Conservation (phyloP, 1,284 basidiomycete species). For the Apiotrichum akiyoshidainum region DNA sequence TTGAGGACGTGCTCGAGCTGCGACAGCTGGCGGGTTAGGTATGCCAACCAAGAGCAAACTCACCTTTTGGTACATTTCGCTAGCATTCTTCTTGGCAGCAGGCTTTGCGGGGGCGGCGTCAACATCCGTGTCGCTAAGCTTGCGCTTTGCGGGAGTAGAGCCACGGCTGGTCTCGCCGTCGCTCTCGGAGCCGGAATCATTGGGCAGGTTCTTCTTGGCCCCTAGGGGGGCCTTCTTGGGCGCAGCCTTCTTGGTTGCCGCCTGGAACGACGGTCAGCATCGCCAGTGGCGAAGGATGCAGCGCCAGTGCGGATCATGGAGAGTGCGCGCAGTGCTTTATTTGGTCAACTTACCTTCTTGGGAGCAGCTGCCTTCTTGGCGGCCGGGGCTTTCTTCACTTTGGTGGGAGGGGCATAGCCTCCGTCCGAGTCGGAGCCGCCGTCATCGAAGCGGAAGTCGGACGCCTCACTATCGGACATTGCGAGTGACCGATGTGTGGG, state of each 20-base stretch:
- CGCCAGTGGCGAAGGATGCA: too few species aligned
- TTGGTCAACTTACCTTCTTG: conserved; percentile 29
- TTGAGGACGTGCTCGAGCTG: conserved; percentile 96
- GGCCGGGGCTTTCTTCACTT: conserved; percentile 28
- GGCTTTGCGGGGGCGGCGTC: conserved; percentile 24
- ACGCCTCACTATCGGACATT: conserved; percentile 49
- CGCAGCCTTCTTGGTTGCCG: conserved; percentile 52
- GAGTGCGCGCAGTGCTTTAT: background rate
- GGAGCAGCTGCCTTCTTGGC: conserved; percentile 28
- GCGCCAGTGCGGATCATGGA: too few species aligned
- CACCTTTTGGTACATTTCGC: conserved; percentile 90
- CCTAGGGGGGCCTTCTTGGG: conserved; percentile 52
- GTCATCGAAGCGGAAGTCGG: conserved; percentile 34
- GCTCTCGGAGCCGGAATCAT: conserved; percentile 58
- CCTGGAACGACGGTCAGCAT: conserved; percentile 11
- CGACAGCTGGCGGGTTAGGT: conserved; percentile 62
- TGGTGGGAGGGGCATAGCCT: conserved; percentile 27
- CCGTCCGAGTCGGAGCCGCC: conserved; percentile 48
- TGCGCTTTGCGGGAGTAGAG: conserved; percentile 30
- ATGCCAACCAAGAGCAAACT: conserved; percentile 19
- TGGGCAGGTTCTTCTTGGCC: conserved; percentile 63
- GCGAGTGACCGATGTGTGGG: background rate
- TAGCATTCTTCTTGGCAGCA: conserved; percentile 73
- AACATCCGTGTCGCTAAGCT: conserved; percentile 27
- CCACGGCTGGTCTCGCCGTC: conserved; percentile 29